Evolutionary conservation across 768 basidiomycete genomes (phyloP), one percentile per base, ranked within the genome.

Genomic region (Cantharellus anzutake): DNA sequence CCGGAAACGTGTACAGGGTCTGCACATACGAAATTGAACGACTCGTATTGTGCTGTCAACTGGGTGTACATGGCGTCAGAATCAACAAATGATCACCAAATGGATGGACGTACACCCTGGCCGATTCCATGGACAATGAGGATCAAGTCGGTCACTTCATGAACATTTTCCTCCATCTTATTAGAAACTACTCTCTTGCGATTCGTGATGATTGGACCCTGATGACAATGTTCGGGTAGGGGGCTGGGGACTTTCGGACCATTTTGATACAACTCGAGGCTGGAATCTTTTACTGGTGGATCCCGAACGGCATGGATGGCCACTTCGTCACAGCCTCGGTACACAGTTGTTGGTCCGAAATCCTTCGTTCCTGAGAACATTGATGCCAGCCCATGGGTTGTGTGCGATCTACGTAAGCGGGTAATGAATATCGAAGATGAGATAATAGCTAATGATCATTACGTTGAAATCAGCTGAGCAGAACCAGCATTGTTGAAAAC

Each of bases 61-160:
- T 66, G 44, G 39, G 20, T 29, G 20, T 38, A 16, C 20, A 42
- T 41, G 44, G 16, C 11, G n/a, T 56, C 38, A 38, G 57, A 41
- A 52, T 51, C 34, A 16, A 11, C 3, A 37, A 29, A 16, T 37
- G 29, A 53, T 35, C 57, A 38, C 38, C 35, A 29, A 60, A 56
- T 20, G 53, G 29, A n/a, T 38, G 35, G 3, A 59, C 63, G n/a
- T 60, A 65, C 66, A 4, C 60, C 67, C 66, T 68, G 65, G 40
- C 72, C 74, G 37, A 75, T 75, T 2, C 74, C 74, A 64, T 75
- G 74, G 7, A 75, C 68, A 57, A 75, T 68, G 56, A 75, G 63
- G n/a, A 74, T 72, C 34, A 74, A 66, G 63, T 74, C 73, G 2
- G 73, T 74, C 58, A 71, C 68, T n/a, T 67, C 66, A 20, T 67